These are phyloP conservation scores for Fusarium floridanum DNA, from an alignment of 2,329 filamentous ascomycete genomes.

Conservation along the genomic window DNA sequence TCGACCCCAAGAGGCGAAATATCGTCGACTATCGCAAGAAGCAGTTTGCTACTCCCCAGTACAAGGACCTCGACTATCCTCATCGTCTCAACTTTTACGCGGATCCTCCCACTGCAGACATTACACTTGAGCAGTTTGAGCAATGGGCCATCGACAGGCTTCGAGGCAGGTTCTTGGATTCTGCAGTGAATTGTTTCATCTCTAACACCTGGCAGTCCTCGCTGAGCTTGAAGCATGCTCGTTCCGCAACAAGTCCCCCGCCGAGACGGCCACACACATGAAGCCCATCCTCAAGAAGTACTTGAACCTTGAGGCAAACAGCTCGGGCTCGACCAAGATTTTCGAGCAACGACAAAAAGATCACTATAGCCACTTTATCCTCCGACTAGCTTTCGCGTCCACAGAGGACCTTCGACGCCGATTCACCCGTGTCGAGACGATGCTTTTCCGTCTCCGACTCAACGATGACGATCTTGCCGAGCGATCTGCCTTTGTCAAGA, in stretches of 20 bases:
- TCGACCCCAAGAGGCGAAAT: conserved; percentile 80
- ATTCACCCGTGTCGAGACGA: conserved; percentile 88
- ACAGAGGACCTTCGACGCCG: conserved; percentile 91
- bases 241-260: conserved; percentile 88
- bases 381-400: conserved; percentile 90
- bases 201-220: conserved; percentile 68
- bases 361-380: conserved; percentile 97
- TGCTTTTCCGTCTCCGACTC: conserved; percentile 88
- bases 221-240: conserved; percentile 93
- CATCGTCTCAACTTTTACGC: conserved; percentile 94
- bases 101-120: conserved; percentile 89
- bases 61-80: conserved; percentile 83
- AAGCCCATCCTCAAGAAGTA: conserved; percentile 88
- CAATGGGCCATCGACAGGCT: conserved; percentile 97
- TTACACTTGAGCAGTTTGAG: conserved; percentile 97
- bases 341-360: conserved; percentile 88
- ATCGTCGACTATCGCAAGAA: conserved; percentile 84
- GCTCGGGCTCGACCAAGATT: conserved; percentile 70
- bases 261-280: conserved; percentile 88
- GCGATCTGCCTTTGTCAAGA: conserved; percentile 79
- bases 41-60: conserved; percentile 84
- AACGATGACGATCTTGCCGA: conserved; percentile 81
- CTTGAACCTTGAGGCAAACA: conserved; percentile 83
- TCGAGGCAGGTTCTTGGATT: conserved; percentile 68
- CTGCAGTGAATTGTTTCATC: fast-evolving